Evolutionary conservation across 805 yeast species (phyloP), one percentile per base, ranked within the genome.

Genomic region (Hanseniaspora occidentalis): DNA sequence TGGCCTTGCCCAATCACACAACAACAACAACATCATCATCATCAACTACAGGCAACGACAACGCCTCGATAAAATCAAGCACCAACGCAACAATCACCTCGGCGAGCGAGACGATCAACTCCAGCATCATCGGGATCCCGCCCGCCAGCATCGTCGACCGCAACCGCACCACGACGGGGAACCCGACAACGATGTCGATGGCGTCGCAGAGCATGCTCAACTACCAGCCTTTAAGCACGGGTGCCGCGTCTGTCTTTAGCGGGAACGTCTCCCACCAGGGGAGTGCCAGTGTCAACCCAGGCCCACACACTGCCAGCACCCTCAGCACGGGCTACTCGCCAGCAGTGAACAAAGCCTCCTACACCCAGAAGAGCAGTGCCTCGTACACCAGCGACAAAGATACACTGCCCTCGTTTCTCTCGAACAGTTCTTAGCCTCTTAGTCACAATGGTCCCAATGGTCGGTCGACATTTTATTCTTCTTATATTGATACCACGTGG

Each of bases 91-190:
- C 68, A 0, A 48, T 60, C 3, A 36, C 50, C 4, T 62, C 67
- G 3, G 56, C 55, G 10, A 55, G 59, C 41, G 68, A 70, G 31
- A 69, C 73, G 21, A 70, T 80, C 3, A 78, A 75, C 47, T 73
- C 83, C 17, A 73, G 81, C 38, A 74, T 81, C 0, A 65, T 75
- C 21, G 84, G 84, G 0, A 78, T 79, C 14, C 75, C 85, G 1
- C 85, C 86, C 0, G 80, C 83, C n/a, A 73, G 81, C 47, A 75
- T 79, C 8, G 61, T 76, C 60, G 84, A 77, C 47, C 60, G 79
- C 39, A 58, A 72, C 7, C 52, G 64, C 24, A 53, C 57, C 14
- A 43, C 50, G 37, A 45, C 39, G 22, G 51, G 45, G 20, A 43
- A 50, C 23, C 42, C 47, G 20, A 45, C 46, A 20, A 45, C 46